Base-by-base conservation (phyloP, 73 alveolate genomes). In the Diophrys sp. region DNA sequence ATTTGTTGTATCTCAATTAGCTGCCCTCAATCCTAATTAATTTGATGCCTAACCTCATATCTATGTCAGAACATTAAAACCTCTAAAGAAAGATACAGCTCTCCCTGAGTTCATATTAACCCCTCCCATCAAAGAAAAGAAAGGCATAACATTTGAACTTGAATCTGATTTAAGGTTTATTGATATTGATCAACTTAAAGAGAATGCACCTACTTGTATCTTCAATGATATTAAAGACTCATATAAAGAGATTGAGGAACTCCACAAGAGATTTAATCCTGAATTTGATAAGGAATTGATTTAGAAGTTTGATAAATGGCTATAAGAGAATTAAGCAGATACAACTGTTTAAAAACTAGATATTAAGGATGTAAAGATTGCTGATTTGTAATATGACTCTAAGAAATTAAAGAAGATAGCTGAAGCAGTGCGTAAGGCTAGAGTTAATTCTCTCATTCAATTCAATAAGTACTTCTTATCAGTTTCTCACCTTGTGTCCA, bases 81-180 rank as follows among this genome's bases (percentile, higher is more conserved):
- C 83, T 0, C 55, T 78, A 14, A 80, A 80, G 31, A 74, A 73
- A n/a, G 93, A 72, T 1, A 32, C 70, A 54, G 62, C 56, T 1
- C 67, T 86, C 29, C 89, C 84, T 23, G 78, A 11, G 27, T 33
- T 86, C 54, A 80, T 31, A 30, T 86, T 30, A 33, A 73, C 2
- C 78, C 56, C 71, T 86, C 33, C 75, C 80, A 71, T 54, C 73
- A 57, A 1, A 0, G 67, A 67, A n/a, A 27, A 57, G n/a, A 23
- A 79, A 30, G 93, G 93, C 14, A 69, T 86, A 14, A 66, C 55
- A 53, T 2, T 86, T 23, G 82, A 80, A 29, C 32, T 86, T 14
- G 53, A 83, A 0, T 87, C 86, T 0, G 93, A 86, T 32, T 74
- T 67, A 33, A 56, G 76, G 1, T 74, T 56, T 56, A 28, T 29